Percentiles rank a stretch among this genome's conserved stretches.
phyloP scores from a whole-genome alignment of 192 early-diverging fungal species.

The Coemansia sp. region DNA sequence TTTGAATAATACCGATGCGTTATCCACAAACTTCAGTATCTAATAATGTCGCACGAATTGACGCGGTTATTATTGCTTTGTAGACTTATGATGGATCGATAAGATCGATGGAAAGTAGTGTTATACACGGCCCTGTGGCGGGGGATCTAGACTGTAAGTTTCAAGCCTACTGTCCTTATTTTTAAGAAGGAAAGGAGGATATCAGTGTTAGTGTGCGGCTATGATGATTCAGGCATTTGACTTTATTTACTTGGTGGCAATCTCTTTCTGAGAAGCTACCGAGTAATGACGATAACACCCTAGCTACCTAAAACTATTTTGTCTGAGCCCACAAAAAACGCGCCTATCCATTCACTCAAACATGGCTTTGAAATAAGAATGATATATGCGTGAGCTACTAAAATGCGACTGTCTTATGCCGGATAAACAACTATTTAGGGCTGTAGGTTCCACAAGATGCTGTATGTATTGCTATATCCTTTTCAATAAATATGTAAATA shows the following conservation, averaged over 20 bases:
- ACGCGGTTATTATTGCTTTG: background rate
- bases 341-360: too few relatives aligned
- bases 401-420: background rate
- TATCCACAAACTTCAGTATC: background rate
- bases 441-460: background rate
- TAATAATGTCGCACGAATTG: background rate
- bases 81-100: background rate
- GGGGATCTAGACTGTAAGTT: background rate
- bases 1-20: background rate
- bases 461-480: background rate
- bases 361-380: too few relatives aligned
- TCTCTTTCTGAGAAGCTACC: constrained; percentile 22
- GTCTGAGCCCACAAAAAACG: constrained; percentile 30
- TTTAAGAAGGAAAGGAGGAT: background rate
- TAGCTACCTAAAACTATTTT: constrained; percentile 41
- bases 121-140: background rate
- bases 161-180: background rate
- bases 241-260: constrained; percentile 28
- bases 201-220: constrained; percentile 3
- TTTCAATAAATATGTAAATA: too few relatives aligned
- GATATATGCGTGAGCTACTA: background rate
- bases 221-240: constrained; percentile 53
- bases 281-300: constrained; percentile 46
- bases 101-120: background rate
- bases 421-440: background rate